Percentiles rank a stretch among this genome's conserved stretches.
Conservation (phyloP, 495 filamentous ascomycete species). For the Cryomyces minteri region DNA sequence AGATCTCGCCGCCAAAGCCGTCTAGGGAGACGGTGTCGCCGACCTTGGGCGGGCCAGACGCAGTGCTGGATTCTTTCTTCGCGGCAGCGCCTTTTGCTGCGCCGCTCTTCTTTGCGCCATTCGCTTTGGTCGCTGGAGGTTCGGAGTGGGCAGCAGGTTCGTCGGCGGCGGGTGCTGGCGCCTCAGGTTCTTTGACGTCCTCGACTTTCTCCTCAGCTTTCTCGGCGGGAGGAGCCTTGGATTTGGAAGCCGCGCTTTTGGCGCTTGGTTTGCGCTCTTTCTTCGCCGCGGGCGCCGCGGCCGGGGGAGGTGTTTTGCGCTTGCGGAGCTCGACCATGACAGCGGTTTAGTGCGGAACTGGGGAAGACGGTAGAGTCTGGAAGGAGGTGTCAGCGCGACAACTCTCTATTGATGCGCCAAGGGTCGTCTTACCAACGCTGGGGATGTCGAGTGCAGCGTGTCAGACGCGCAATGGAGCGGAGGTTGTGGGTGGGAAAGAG, state of each 20-base stretch:
- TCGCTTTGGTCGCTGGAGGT: background rate
- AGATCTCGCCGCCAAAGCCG: slow-evolving; percentile 63
- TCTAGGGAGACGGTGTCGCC: slow-evolving; percentile 44
- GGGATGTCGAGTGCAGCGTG: no score
- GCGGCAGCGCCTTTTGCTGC: slow-evolving; percentile 7
- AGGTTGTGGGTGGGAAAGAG: no score
- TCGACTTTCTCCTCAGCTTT: slow-evolving; percentile 4
- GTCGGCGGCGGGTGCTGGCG: background rate
- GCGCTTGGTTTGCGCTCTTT: slow-evolving; percentile 11
- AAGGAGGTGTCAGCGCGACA: no score
- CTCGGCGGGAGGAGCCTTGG: background rate
- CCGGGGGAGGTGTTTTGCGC: slow-evolving; percentile 20
- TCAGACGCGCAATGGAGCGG: no score
- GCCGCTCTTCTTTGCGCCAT: slow-evolving; percentile 24
- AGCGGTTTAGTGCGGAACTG: background rate
- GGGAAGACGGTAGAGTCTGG: no score
- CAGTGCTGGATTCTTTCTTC: slow-evolving; percentile 30
- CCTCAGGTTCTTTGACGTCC: background rate
- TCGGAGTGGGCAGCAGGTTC: background rate
- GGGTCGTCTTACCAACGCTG: no score
- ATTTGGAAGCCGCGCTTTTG: background rate
- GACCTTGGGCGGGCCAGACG: slow-evolving; percentile 18
- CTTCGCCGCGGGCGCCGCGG: slow-evolving; percentile 14
- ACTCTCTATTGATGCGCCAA: no score
- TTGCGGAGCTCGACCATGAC: slow-evolving; percentile 23